Conservation (phyloP, 108 stramenopile species). For the Pseudonitzschia multiseries region DNA sequence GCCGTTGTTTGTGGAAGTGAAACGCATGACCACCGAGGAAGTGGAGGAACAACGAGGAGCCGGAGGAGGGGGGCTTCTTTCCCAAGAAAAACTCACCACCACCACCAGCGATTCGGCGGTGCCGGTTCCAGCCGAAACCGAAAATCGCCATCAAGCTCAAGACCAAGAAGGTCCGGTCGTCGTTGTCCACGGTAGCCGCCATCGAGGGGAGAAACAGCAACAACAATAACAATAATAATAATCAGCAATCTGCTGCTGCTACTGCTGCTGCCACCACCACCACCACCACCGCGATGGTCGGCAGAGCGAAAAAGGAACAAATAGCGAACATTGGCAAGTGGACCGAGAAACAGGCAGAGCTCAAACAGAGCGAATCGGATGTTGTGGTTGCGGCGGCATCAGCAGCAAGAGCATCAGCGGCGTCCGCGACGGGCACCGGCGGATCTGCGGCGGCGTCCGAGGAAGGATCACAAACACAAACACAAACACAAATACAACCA, state of each 20-base stretch:
- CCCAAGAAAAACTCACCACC: constrained; percentile 11
- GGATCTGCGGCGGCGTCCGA: not conserved
- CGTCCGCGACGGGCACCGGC: not conserved
- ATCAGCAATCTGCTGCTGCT: too few species aligned
- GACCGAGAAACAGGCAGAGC: constrained; percentile 64
- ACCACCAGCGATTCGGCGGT: not conserved
- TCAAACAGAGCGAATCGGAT: constrained; percentile 35
- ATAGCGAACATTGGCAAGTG: constrained; percentile 73
- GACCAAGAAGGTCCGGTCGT: constrained; percentile 32
- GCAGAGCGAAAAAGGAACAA: constrained; percentile 56
- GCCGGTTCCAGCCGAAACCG: constrained; percentile 15
- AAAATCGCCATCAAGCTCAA: constrained; percentile 45
- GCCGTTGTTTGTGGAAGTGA: constrained; percentile 36
- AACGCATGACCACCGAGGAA: constrained; percentile 10
- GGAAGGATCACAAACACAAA: not conserved
- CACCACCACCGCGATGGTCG: constrained; percentile 10
- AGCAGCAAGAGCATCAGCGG: too few species aligned
- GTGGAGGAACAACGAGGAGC: constrained; percentile 6
- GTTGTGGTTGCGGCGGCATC: too few species aligned
- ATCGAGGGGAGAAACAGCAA: not conserved
- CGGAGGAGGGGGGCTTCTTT: not conserved
- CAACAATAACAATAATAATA: too few species aligned
- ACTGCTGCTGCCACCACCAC: not conserved
- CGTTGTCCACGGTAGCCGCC: not conserved
- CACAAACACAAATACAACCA: too few species aligned